These are phyloP conservation scores for Peniophora sp. DNA, from an alignment of 1,284 basidiomycete species.

Conservation along the genomic window DNA sequence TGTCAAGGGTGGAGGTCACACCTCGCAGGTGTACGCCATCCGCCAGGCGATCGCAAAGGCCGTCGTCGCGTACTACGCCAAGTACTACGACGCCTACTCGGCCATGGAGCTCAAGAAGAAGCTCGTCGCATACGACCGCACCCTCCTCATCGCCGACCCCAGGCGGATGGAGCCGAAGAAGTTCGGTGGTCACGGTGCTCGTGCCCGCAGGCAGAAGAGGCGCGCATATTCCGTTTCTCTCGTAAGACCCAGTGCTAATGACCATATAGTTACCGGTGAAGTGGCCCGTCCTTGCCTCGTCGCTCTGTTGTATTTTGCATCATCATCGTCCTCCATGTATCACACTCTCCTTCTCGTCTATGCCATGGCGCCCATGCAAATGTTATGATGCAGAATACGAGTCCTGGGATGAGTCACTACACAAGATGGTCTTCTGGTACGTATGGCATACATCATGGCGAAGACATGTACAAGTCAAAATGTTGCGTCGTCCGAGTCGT, in stretches of 20 bases:
- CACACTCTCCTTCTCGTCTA: constrained; percentile 28
- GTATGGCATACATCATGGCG: not conserved
- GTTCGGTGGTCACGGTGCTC: constrained; percentile 94
- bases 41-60: constrained; percentile 99
- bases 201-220: constrained; percentile 94
- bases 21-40: constrained; percentile 98
- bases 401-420: not conserved
- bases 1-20: constrained; percentile 99
- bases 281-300: constrained; percentile 12
- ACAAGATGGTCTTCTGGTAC: constrained; percentile 1
- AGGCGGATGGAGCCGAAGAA: constrained; percentile 99
- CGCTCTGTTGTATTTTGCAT: constrained; percentile 31
- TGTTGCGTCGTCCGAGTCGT: too few species aligned
- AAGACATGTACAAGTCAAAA: not conserved
- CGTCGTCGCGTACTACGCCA: constrained; percentile 96
- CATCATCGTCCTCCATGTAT: constrained; percentile 30
- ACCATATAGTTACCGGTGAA: constrained; percentile 80
- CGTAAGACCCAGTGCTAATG: not conserved
- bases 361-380: constrained; percentile 35
- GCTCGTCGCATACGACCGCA: constrained; percentile 90
- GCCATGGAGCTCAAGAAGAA: constrained; percentile 97
- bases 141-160: constrained; percentile 95
- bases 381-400: not conserved
- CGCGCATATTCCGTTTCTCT: constrained; percentile 25
- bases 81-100: constrained; percentile 97